These are phyloP conservation scores for Plasmodium ovale DNA, from an alignment of 169 alveolate genomes.

Conservation along the genomic window DNA sequence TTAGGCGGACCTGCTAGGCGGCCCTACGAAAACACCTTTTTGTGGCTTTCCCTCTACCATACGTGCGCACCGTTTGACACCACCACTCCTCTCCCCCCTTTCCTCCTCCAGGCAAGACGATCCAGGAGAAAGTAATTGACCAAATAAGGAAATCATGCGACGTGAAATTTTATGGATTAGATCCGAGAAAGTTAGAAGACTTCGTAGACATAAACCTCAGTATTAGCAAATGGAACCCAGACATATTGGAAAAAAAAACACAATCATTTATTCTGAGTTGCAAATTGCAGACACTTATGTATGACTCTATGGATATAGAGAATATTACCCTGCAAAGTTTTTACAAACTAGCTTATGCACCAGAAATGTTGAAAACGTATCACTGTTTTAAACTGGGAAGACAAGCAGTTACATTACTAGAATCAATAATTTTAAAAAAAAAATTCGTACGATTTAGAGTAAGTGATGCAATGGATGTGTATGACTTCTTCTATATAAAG, in stretches of 20 bases:
- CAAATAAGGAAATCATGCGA: slow-evolving; percentile 34
- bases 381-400: slow-evolving; percentile 50
- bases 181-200: slow-evolving; percentile 1
- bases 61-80: not conserved
- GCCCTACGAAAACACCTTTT: too few relatives aligned
- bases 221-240: slow-evolving; percentile 41
- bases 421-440: slow-evolving; percentile 52
- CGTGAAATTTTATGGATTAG: slow-evolving; percentile 18
- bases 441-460: slow-evolving; percentile 43
- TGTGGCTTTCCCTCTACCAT: not conserved
- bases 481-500: slow-evolving; percentile 41
- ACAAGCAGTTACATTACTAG: slow-evolving; percentile 54
- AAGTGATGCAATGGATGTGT: slow-evolving; percentile 58
- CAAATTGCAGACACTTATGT: slow-evolving; percentile 20
- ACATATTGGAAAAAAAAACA: slow-evolving; percentile 16
- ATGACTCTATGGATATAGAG: slow-evolving; percentile 12
- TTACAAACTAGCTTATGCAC: slow-evolving; percentile 34
- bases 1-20: too few relatives aligned
- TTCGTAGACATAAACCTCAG: slow-evolving; percentile 43
- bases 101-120: slow-evolving; percentile 10
- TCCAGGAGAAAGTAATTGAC: slow-evolving; percentile 30
- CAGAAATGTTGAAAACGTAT: slow-evolving; percentile 61
- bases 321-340: not conserved
- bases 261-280: slow-evolving; percentile 25
- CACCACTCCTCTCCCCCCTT: not conserved